phyloP scores from a whole-genome alignment of 2,329 filamentous ascomycete genomes.

The Pestalotiopsis sp. region DNA sequence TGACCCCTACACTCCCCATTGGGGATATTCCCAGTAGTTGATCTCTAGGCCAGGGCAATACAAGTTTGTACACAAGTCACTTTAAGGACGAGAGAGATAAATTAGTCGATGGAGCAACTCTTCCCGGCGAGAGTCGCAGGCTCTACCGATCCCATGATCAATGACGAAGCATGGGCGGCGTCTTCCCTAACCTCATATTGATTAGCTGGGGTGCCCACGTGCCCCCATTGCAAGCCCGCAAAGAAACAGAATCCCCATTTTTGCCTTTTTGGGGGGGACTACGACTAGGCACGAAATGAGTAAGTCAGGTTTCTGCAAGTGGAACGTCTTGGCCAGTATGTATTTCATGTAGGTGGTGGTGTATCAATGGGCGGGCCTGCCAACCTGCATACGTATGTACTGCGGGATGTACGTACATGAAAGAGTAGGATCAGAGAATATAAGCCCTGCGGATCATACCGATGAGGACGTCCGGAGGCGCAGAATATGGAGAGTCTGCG shows the following conservation, averaged over 20 bases:
- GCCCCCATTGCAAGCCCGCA: neutral
- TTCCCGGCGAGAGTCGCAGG: neutral
- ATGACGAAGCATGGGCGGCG: neutral
- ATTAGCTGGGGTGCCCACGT: constrained; percentile 9
- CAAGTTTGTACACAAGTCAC: neutral
- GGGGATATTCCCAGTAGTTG: neutral
- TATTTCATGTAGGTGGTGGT: neutral
- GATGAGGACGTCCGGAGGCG: too few relatives aligned
- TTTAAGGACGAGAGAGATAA: neutral
- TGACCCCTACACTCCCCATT: neutral
- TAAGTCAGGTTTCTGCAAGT: neutral
- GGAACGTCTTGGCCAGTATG: neutral
- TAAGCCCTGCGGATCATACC: too few relatives aligned
- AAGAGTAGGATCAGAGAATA: too few relatives aligned
- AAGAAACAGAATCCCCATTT: neutral
- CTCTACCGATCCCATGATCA: constrained; percentile 13
- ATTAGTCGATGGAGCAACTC: neutral
- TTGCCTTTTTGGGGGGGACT: neutral
- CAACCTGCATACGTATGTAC: too few relatives aligned
- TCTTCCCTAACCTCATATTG: constrained; percentile 5
- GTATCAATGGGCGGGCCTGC: too few relatives aligned
- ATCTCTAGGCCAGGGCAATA: neutral
- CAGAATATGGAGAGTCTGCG: too few relatives aligned
- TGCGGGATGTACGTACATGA: too few relatives aligned
- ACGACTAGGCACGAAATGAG: neutral